A percentile compares a stretch with the other conserved stretches of the same genome.
These are phyloP conservation scores for Pachyrhizus erosus DNA, from an alignment of 306 rosid genomes.

Conservation along the genomic window DNA sequence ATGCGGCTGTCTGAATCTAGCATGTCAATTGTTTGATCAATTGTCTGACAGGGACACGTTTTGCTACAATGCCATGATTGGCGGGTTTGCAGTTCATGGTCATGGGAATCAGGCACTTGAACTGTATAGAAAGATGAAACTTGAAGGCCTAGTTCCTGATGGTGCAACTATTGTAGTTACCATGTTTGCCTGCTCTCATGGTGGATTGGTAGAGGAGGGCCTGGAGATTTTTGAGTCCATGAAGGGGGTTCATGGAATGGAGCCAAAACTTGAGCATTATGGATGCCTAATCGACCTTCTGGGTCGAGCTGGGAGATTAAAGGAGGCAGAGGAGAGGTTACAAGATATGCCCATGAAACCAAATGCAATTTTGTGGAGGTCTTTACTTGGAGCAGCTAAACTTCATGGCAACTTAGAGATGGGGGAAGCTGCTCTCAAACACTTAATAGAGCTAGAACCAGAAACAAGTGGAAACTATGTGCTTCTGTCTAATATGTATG, in stretches of 20 bases:
- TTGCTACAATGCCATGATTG: slow-evolving; percentile 54
- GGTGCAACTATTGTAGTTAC: slow-evolving; percentile 51
- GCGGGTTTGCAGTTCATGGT: slow-evolving; percentile 57
- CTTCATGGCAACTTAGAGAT: slow-evolving; percentile 50
- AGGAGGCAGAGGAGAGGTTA: slow-evolving; percentile 52
- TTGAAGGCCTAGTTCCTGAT: slow-evolving; percentile 46
- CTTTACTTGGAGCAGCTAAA: slow-evolving; percentile 60
- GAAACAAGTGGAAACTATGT: slow-evolving; percentile 58
- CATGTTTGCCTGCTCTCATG: slow-evolving; percentile 58
- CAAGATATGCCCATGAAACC: slow-evolving; percentile 57
- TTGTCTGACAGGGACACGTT: slow-evolving; percentile 47
- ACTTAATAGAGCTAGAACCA: slow-evolving; percentile 53
- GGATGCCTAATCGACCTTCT: slow-evolving; percentile 55
- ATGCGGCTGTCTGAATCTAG: slow-evolving; percentile 53
- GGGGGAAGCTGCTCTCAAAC: slow-evolving; percentile 52
- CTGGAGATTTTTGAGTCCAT: slow-evolving; percentile 49
- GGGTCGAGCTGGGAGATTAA: slow-evolving; percentile 55
- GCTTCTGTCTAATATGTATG: slow-evolving; percentile 59
- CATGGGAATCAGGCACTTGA: slow-evolving; percentile 53
- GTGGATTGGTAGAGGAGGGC: slow-evolving; percentile 53
- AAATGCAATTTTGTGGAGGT: slow-evolving; percentile 57
- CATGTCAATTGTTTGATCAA: slow-evolving; percentile 52
- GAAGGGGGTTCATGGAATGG: slow-evolving; percentile 40
- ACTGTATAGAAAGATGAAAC: slow-evolving; percentile 48
- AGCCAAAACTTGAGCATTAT: slow-evolving; percentile 54